Conservation (phyloP, 306 rosid genomes). For the Ammopiptanthus mongolicus region DNA sequence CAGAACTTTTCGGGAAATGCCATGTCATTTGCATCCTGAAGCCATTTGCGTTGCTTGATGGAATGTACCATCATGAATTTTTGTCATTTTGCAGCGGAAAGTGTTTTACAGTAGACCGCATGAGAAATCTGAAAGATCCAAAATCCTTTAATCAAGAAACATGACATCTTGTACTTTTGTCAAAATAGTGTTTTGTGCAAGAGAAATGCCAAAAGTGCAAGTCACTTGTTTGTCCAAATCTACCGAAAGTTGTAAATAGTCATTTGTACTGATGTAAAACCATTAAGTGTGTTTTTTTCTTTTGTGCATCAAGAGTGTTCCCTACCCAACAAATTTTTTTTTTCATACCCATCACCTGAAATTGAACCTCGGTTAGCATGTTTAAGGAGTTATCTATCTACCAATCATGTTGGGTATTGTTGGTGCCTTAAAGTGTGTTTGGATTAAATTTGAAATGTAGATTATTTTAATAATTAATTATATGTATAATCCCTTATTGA, state of each 20-base stretch:
- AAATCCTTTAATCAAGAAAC: not conserved
- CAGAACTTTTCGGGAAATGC: not conserved
- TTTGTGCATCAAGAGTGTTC: too few species aligned
- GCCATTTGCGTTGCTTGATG: not conserved
- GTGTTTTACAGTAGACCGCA: not conserved
- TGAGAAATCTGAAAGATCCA: constrained; percentile 14
- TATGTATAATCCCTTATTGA: too few species aligned
- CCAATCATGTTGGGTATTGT: too few species aligned
- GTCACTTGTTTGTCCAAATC: constrained; percentile 14
- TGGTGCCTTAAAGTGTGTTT: too few species aligned
- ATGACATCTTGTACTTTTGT: too few species aligned
- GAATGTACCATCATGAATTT: not conserved
- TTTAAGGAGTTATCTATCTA: too few species aligned
- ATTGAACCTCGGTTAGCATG: too few species aligned
- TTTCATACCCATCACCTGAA: too few species aligned
- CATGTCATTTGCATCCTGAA: not conserved
- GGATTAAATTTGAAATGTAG: too few species aligned
- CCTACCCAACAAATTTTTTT: too few species aligned
- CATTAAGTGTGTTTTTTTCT: too few species aligned
- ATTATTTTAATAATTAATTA: too few species aligned
- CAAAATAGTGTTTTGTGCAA: not conserved
- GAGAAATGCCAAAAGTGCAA: constrained; percentile 12
- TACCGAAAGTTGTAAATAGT: constrained; percentile 12
- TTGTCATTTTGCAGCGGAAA: not conserved
- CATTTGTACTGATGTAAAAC: not conserved